A percentile compares a stretch with the other conserved stretches of the same genome.
phyloP scores from a whole-genome alignment of 2,329 filamentous ascomycete species.

The Chalaropsis ovoidea region DNA sequence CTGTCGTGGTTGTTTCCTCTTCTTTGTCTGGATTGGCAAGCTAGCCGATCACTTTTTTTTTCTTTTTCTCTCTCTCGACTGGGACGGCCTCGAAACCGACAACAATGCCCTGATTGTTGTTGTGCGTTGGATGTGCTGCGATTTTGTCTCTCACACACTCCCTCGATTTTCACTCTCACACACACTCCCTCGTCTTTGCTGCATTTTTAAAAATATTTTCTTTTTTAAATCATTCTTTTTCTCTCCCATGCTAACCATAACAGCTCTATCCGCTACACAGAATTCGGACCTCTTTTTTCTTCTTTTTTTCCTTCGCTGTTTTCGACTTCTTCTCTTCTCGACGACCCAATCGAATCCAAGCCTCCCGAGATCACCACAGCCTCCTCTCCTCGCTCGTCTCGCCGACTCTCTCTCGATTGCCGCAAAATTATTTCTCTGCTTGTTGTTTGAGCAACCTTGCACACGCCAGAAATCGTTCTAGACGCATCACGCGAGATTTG shows the following conservation, averaged over 20 bases:
- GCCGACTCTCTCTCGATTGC: slow-evolving; percentile 2
- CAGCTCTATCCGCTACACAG: background rate
- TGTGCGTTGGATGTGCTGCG: no score
- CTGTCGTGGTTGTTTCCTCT: background rate
- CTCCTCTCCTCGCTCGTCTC: background rate
- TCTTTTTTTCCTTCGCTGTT: background rate
- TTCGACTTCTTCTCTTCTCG: background rate
- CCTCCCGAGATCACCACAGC: background rate
- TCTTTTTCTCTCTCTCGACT: background rate
- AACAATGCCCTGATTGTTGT: background rate
- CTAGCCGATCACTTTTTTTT: slow-evolving; percentile 12
- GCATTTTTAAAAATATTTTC: background rate
- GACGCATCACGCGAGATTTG: background rate
- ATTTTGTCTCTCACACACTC: no score
- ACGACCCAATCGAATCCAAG: background rate
- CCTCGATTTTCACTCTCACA: no score
- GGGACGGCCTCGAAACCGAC: background rate
- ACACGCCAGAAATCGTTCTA: slow-evolving; percentile 1
- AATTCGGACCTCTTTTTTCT: background rate
- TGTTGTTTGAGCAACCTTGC: slow-evolving; percentile 1
- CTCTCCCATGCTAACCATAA: background rate
- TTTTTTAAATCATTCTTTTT: background rate
- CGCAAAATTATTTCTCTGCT: background rate
- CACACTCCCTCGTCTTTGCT: no score
- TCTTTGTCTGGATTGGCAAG: slow-evolving; percentile 13